These are phyloP conservation scores for Psophocarpus tetragonolobus DNA, from an alignment of 306 rosid species.

Conservation along the genomic window DNA sequence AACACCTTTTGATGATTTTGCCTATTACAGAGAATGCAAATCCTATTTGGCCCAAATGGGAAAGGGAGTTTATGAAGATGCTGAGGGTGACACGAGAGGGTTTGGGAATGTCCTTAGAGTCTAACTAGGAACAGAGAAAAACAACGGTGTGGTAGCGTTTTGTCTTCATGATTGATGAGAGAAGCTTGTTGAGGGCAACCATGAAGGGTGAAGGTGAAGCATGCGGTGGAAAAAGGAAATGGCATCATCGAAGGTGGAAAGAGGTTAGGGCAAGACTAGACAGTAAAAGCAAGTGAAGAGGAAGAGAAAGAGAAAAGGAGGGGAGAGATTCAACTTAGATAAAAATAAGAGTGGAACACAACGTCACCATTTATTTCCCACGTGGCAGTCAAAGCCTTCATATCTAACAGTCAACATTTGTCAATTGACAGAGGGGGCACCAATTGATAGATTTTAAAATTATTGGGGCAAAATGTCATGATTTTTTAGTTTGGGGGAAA, in stretches of 20 bases:
- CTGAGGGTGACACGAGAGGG: constrained; percentile 34
- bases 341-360: too few relatives aligned
- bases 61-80: constrained; percentile 30
- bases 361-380: too few relatives aligned
- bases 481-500: too few relatives aligned
- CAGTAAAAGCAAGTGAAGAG: constrained; percentile 12
- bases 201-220: constrained; percentile 29
- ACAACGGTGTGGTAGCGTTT: constrained; percentile 27
- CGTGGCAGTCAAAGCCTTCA: too few relatives aligned
- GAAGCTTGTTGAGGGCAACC: constrained; percentile 21
- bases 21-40: constrained; percentile 33
- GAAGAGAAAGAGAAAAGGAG: background rate
- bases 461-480: too few relatives aligned
- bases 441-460: too few relatives aligned
- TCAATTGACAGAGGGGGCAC: too few relatives aligned
- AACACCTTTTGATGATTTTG: constrained; percentile 36
- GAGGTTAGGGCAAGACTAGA: background rate
- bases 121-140: constrained; percentile 10
- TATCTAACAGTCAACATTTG: too few relatives aligned
- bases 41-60: constrained; percentile 40
- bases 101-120: constrained; percentile 9
- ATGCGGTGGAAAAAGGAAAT: constrained; percentile 31
- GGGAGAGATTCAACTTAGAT: background rate
- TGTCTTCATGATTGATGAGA: constrained; percentile 20
- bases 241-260: constrained; percentile 5